These are phyloP conservation scores for Nannizzia gypsea DNA, from an alignment of 2,329 filamentous ascomycete genomes.

Conservation along the genomic window DNA sequence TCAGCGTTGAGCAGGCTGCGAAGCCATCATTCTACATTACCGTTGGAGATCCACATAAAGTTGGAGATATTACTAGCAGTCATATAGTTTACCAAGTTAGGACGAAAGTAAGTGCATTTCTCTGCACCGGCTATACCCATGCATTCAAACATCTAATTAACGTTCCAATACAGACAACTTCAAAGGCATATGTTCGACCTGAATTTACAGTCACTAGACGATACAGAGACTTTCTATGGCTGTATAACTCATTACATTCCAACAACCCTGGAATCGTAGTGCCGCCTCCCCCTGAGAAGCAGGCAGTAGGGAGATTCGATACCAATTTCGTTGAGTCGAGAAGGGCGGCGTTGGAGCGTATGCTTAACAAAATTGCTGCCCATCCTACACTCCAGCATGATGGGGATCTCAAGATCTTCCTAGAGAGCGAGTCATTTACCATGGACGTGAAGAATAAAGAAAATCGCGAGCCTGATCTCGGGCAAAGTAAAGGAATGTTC, in stretches of 20 bases:
- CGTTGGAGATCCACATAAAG: conserved; percentile 94
- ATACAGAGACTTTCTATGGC: conserved; percentile 95
- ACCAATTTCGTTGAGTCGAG: conserved; percentile 91
- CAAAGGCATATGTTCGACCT: conserved; percentile 84
- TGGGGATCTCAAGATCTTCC: conserved; percentile 83
- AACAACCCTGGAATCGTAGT: conserved; percentile 94
- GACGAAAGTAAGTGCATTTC: conserved; percentile 57
- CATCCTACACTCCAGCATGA: conserved; percentile 90
- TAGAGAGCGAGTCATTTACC: conserved; percentile 93
- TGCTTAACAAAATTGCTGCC: conserved; percentile 89
- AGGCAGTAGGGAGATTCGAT: conserved; percentile 91
- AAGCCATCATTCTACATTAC: conserved; percentile 84
- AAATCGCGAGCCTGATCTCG: conserved; percentile 70
- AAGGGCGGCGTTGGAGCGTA: conserved; percentile 83
- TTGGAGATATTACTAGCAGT: conserved; percentile 89
- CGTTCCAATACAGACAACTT: conserved; percentile 57
- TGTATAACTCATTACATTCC: conserved; percentile 85
- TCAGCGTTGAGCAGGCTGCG: conserved; percentile 84
- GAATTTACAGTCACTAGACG: conserved; percentile 89
- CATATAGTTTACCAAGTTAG: conserved; percentile 96
- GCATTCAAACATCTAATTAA: neutral
- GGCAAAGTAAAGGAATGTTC: conserved; percentile 87
- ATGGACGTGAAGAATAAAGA: conserved; percentile 97
- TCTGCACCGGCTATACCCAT: neutral
- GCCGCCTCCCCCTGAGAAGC: conserved; percentile 92